These are phyloP conservation scores for Carallia brachiata DNA, from an alignment of 345 rosid species.

Conservation along the genomic window DNA sequence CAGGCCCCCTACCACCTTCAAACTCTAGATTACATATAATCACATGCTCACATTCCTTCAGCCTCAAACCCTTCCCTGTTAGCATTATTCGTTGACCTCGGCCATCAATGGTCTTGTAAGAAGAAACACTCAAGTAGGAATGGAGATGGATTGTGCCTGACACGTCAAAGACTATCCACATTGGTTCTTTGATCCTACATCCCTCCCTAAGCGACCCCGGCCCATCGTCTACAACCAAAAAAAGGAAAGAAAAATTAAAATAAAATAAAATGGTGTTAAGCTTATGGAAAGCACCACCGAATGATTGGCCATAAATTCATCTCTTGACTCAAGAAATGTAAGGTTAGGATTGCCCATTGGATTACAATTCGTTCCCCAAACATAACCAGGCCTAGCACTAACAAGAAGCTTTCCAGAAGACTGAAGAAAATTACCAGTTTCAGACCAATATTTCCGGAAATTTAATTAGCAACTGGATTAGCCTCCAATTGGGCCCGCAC, in stretches of 20 bases:
- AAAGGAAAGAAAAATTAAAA: background rate
- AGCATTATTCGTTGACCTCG: conserved; percentile 82
- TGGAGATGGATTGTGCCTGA: conserved; percentile 75
- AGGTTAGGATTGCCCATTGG: too few species aligned
- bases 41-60: conserved; percentile 81
- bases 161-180: conserved; percentile 82
- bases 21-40: conserved; percentile 84
- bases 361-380: too few species aligned
- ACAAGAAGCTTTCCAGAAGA: too few species aligned
- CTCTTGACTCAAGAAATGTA: too few species aligned
- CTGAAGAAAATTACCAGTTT: too few species aligned
- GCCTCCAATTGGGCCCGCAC: too few species aligned
- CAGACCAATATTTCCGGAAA: too few species aligned
- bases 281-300: background rate
- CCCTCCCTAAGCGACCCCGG: conserved; percentile 84
- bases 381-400: too few species aligned
- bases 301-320: background rate
- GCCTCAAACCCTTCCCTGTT: conserved; percentile 85
- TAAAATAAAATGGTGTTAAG: background rate
- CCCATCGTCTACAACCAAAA: conserved; percentile 66
- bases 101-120: conserved; percentile 94
- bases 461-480: too few species aligned
- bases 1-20: conserved; percentile 82
- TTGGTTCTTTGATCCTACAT: conserved; percentile 72
- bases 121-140: conserved; percentile 63